These are phyloP conservation scores for Hypoxylon sp. DNA, from an alignment of 2,329 filamentous ascomycete species.

Conservation along the genomic window DNA sequence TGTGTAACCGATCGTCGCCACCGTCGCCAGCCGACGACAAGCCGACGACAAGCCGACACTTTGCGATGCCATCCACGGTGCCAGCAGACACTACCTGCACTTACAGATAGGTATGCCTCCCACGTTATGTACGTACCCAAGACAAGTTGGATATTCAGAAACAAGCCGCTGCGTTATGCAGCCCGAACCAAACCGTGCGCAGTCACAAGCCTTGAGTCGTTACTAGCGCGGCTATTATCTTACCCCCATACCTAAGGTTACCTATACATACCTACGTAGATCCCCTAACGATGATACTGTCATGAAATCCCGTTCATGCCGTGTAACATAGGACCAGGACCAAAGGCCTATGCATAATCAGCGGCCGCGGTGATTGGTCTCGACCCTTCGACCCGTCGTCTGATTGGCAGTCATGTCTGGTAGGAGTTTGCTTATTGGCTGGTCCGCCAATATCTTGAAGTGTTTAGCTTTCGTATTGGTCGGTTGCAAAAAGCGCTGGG, in stretches of 20 bases:
- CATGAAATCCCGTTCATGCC: slow-evolving; percentile 2
- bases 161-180: not conserved
- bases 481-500: no score
- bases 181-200: not conserved
- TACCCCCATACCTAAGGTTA: not conserved
- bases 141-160: not conserved
- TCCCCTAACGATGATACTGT: not conserved
- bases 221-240: not conserved
- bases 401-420: not conserved
- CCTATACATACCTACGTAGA: not conserved
- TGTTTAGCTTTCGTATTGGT: no score
- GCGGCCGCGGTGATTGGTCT: slow-evolving; percentile 3
- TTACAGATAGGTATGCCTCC: not conserved
- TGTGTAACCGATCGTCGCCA: not conserved
- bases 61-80: slow-evolving; percentile 17
- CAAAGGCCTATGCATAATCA: slow-evolving; percentile 36
- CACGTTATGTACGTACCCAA: not conserved
- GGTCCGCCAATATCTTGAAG: no score
- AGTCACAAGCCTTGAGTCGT: not conserved
- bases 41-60: slow-evolving; percentile 19
- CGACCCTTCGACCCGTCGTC: not conserved
- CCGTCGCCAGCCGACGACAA: no score
- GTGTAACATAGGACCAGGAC: slow-evolving; percentile 1
- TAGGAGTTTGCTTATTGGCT: not conserved
- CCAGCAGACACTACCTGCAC: not conserved